Evolutionary conservation across 164 flowering plant species (phyloP), one percentile per base, ranked within the genome.

Genomic region (Vitis labrusca): DNA sequence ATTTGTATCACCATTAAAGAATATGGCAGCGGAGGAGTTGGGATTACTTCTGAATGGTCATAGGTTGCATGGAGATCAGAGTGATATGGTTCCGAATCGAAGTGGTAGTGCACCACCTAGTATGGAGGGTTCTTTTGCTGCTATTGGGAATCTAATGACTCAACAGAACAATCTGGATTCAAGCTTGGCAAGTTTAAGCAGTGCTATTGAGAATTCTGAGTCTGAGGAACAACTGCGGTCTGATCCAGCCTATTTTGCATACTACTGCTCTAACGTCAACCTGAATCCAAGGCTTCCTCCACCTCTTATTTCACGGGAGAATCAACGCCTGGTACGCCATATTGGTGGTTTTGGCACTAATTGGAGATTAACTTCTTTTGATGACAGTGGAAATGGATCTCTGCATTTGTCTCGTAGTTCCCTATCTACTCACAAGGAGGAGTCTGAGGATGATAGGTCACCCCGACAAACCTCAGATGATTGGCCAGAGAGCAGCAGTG

Each of bases 71-170:
- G 84, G 81, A 63, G 75, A 79, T 75, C 76, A 70, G 54, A 70
- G 67, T 64, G 82, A 84, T 50, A 74, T 27, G n/a, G 76, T 81
- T 10, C 95, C 97, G 19, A 89, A 75, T 71, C 81, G 98, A 61
- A 89, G 97, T 82, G 97, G 95, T 37, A 92, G 97, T 81, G 98
- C 97, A 5, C 97, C 98, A 15, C 97, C 98, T 63, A 94, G 90
- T 72, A 86, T 94, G 83, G 98, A 92, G 72, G 98, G 97, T 30
- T 89, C 98, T 19, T 74, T 89, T 68, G 79, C 89, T 13, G 91
- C 97, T 54, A 65, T 89, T 56, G 85, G 74, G 61, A 79, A 83
- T 72, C 84, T 88, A 64, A 73, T 88, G 59, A 62, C 80, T 66
- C 83, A 77, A 58, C 87, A 81, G 53, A 76, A 75, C 19, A 73